Base-by-base conservation (phyloP, 169 alveolate genomes). In the Eimeria sp. region DNA sequence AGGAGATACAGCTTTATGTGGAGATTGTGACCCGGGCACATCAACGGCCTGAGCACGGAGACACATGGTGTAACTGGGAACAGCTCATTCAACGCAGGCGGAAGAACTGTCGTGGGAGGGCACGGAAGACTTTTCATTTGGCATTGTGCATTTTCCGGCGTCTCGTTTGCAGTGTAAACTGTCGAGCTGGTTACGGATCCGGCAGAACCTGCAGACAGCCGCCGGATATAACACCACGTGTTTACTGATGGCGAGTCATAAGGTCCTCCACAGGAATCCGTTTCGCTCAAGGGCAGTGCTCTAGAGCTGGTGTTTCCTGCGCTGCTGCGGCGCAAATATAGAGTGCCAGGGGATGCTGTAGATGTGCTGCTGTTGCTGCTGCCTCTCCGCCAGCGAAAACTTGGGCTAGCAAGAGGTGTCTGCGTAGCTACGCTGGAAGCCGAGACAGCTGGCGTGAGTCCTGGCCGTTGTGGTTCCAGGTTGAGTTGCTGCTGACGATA, bases 151-250 rank as follows among this genome's bases (percentile, higher is more conserved):
- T 5, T 30, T 22, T 61, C 57, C 14, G 51, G 63, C 34, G 92
- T 3, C 27, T 30, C 27, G 25, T 54, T 78, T 84, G 89, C 34
- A 34, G 57, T 22, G 61, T 58, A 54, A 13, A 54, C 90, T 57
- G 91, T 75, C 54, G 89, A 5, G 61, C 92, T 54, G 78, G 58
- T 78, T 84, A 58, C 92, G 5, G 92, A 84, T 27, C 63, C 78
- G 40, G 92, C 92, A 84, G 92, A 84, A 9, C 58, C 92, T 30
- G 80, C 92, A 40, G 92, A 84, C 30, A 84, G 43, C 1, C 92
- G 92, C 22, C 92, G 78, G 58, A 57, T n/a, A 34, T 84, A 84
- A 58, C 92, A 25, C 92, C 58, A 84, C 27, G 57, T 84, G 75
- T 57, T 45, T 34, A 57, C 80, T 3, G 92, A 30, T 14, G 92